phyloP scores from a whole-genome alignment of 208 protist species.

The Angomonas ambiguus region DNA sequence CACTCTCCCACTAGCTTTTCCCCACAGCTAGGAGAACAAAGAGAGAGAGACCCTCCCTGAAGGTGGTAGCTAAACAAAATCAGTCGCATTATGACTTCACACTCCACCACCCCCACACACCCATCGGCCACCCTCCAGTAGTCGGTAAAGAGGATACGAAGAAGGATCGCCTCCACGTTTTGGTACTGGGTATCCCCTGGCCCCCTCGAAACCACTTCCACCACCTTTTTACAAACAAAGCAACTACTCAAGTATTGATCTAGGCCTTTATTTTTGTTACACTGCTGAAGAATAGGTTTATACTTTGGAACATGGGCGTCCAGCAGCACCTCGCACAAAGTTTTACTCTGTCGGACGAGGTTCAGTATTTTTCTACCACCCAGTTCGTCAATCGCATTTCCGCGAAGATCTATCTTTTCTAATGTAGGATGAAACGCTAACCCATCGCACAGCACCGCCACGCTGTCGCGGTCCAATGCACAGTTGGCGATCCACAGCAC shows the following conservation, averaged over 20 bases:
- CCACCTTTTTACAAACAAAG: conserved; percentile 38
- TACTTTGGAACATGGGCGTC: conserved; percentile 64
- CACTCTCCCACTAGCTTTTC: conserved; percentile 43
- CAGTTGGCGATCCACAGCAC: conserved; percentile 49
- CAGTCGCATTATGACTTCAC: conserved; percentile 47
- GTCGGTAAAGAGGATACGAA: conserved; percentile 23
- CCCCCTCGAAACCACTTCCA: neutral
- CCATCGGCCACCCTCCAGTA: conserved; percentile 14
- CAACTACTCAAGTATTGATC: conserved; percentile 31
- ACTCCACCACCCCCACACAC: conserved; percentile 26
- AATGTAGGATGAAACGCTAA: conserved; percentile 57
- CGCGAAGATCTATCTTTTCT: conserved; percentile 69
- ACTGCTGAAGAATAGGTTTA: conserved; percentile 59
- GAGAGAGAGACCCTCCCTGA: conserved; percentile 50
- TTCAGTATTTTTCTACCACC: conserved; percentile 48
- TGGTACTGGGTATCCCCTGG: neutral
- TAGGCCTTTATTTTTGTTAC: conserved; percentile 43
- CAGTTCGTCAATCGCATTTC: conserved; percentile 42
- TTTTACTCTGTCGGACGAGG: conserved; percentile 43
- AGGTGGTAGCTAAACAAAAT: conserved; percentile 42
- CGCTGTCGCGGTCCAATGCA: conserved; percentile 41
- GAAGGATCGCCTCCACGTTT: conserved; percentile 11
- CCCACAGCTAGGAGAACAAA: conserved; percentile 53
- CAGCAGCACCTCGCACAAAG: conserved; percentile 56
- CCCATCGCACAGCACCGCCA: conserved; percentile 37